Base-by-base conservation (phyloP, 2,329 filamentous ascomycete species). In the Madurella fahalii region DNA sequence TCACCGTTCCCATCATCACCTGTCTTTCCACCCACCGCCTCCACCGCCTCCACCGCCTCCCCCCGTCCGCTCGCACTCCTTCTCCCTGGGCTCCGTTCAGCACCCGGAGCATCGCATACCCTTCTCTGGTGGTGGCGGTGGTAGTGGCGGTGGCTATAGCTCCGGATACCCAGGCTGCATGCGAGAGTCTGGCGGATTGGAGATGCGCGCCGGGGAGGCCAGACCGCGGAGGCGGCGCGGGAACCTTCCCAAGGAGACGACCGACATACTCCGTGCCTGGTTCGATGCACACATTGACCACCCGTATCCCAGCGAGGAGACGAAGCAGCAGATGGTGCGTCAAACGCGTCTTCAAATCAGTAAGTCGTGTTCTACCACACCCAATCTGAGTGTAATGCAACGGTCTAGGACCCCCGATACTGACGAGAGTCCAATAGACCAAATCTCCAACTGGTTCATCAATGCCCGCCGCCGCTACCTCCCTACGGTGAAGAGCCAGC, bases 211-310 rank as follows among this genome's bases (percentile, higher is more conserved):
- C 25, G 25, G 67, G 2, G 78, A 81, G 53, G 72, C 66, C 55
- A 82, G 79, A 67, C 77, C 77, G 61, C 73, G 82, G 32, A 85
- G 83, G 68, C 79, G 90, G 50, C 80, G 91, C 40, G 91, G 91
- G 1, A 96, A 96, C 65, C 77, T 96, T 2, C 91, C 91, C n/a
- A 95, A 95, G 67, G 87, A 91, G 52, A 89, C 90, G 0, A 96
- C 90, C 0, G 88, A 92, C 67, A 85, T 89, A 61, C 76, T 96
- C 40, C 83, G 88, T 51, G 76, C 82, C 0, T 96, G 91, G 91
- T 92, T 95, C 61, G 72, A 85, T 49, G 78, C 79, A n/a, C 87
- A 94, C 69, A 71, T 91, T 8, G 77, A 84, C 57, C 90, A 94
- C 65, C 90, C 90, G 0, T 95, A 95, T 67, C 90, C 90, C 1